phyloP scores from a whole-genome alignment of 257 asterid species.

The Plantago elongata region DNA sequence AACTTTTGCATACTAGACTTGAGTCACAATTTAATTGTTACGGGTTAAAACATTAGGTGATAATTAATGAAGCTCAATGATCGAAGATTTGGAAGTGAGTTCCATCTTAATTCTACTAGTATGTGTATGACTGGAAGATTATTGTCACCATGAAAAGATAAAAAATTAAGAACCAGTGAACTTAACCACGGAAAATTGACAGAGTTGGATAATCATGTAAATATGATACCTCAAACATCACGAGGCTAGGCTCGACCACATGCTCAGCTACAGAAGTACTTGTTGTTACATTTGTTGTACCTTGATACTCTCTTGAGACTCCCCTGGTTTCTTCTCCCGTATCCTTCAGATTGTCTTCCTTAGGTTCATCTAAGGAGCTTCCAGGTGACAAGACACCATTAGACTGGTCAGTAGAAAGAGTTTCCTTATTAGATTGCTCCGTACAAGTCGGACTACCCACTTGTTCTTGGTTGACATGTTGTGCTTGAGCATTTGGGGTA shows the following conservation, averaged over 20 bases:
- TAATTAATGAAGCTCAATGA: no score
- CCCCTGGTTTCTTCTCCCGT: constrained; percentile 43
- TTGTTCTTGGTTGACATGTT: constrained; percentile 46
- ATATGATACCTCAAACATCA: constrained; percentile 85
- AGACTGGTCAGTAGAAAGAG: constrained; percentile 49
- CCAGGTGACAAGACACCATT: constrained; percentile 51
- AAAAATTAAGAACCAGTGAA: neutral
- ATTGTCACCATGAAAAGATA: neutral
- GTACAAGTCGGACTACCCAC: constrained; percentile 57
- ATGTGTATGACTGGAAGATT: neutral
- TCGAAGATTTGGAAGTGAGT: no score
- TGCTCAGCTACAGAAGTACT: constrained; percentile 88
- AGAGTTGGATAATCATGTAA: constrained; percentile 6
- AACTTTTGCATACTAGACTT: no score
- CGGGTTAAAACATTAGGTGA: no score
- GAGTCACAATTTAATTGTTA: no score
- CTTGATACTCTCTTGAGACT: constrained; percentile 52
- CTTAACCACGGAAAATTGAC: constrained; percentile 4
- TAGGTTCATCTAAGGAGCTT: constrained; percentile 49
- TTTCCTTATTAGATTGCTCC: constrained; percentile 53
- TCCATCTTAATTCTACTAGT: neutral
- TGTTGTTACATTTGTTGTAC: constrained; percentile 49
- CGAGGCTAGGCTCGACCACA: constrained; percentile 89
- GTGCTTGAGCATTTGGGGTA: constrained; percentile 52
- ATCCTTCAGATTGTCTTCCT: constrained; percentile 57